Conservation (phyloP, 768 basidiomycete species). For the Cubamyces sp. region DNA sequence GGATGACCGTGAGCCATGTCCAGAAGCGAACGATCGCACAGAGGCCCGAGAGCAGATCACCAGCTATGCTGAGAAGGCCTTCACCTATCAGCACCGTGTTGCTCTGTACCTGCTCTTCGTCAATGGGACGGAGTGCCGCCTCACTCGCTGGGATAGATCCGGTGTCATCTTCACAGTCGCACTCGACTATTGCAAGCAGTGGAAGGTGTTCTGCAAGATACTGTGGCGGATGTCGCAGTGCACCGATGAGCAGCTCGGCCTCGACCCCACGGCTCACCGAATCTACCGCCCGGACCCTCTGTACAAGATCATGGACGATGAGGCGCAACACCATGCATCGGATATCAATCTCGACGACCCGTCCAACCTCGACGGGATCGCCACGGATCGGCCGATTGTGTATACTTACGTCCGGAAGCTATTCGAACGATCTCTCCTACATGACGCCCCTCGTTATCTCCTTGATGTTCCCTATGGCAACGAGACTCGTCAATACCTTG, state of each 20-base stretch:
- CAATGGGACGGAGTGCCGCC: background rate
- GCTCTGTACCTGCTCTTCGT: conserved; percentile 4
- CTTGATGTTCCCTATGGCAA: background rate
- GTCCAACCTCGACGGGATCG: background rate
- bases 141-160: conserved; percentile 12
- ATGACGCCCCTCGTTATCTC: background rate
- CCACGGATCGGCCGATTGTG: background rate
- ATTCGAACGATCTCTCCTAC: conserved; percentile 2
- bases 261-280: background rate
- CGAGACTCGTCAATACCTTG: background rate
- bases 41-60: too few species aligned
- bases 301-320: background rate
- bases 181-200: background rate
- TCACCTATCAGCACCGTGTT: conserved; percentile 7
- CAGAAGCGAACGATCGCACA: too few species aligned
- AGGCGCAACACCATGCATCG: background rate
- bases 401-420: background rate
- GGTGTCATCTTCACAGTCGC: conserved; percentile 5
- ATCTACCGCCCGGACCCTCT: background rate
- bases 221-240: background rate
- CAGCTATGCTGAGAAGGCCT: background rate
- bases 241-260: background rate
- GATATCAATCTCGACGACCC: background rate
- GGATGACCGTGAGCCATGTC: too few species aligned
- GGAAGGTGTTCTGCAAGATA: background rate